Conservation (phyloP, 768 basidiomycete species). For the Psilocybe sp. region DNA sequence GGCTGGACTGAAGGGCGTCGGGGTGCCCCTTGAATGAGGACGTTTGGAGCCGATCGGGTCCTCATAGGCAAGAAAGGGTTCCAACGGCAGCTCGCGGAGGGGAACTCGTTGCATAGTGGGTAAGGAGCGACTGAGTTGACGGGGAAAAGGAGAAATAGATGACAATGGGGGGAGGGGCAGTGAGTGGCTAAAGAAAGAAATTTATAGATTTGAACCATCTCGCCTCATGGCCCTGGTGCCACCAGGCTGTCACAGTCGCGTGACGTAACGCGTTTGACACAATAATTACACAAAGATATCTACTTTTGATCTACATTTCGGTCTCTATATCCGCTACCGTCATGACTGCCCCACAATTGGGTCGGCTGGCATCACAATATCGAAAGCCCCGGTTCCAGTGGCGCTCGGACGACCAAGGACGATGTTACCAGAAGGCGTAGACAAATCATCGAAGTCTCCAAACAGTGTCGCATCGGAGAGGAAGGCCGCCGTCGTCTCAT, state of each 20-base stretch:
- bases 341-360: constrained; percentile 7
- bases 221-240: constrained; percentile 25
- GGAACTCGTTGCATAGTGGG: constrained; percentile 41
- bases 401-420: constrained; percentile 83
- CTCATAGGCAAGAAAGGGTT: constrained; percentile 41
- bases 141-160: neutral
- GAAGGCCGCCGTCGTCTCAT: constrained; percentile 93
- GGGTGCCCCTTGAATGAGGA: constrained; percentile 53
- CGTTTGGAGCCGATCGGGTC: constrained; percentile 51
- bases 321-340: too few relatives aligned
- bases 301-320: too few relatives aligned
- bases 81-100: constrained; percentile 59
- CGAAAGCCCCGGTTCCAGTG: constrained; percentile 96
- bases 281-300: constrained; percentile 14
- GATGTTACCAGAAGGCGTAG: constrained; percentile 87
- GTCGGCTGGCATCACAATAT: constrained; percentile 63
- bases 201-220: constrained; percentile 14
- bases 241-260: constrained; percentile 29
- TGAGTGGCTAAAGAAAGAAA: constrained; percentile 11
- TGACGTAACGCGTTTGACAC: constrained; percentile 28
- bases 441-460: constrained; percentile 93
- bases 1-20: constrained; percentile 52
- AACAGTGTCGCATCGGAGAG: constrained; percentile 90
- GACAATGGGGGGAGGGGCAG: constrained; percentile 8
- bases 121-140: constrained; percentile 9